These are phyloP conservation scores for Taiozyma sp. DNA, from an alignment of 1,139 yeast genomes.

Conservation along the genomic window DNA sequence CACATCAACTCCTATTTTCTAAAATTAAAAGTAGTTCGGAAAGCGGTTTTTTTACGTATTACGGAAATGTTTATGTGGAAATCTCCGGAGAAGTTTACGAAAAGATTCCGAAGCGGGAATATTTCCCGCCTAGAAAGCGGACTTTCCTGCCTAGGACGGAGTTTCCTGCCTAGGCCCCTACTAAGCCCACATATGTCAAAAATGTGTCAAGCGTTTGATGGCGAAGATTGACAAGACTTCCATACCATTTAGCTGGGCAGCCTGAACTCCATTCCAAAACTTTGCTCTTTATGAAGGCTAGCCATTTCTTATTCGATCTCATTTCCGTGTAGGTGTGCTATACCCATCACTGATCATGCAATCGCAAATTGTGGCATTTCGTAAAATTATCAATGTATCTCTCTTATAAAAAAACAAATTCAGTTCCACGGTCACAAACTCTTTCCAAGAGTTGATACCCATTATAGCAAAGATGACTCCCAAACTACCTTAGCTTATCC, in stretches of 20 bases:
- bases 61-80: not conserved
- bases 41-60: not conserved
- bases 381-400: not conserved
- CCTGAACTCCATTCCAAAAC: too few species aligned
- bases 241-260: too few species aligned
- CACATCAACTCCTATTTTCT: not conserved
- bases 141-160: not conserved
- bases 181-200: not conserved
- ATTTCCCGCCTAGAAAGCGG: not conserved
- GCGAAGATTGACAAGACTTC: too few species aligned
- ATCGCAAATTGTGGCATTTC: not conserved
- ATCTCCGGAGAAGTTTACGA: not conserved
- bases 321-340: not conserved
- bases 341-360: not conserved
- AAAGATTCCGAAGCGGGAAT: not conserved
- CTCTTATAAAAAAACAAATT: not conserved
- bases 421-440: not conserved
- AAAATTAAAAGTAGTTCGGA: not conserved
- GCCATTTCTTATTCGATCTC: too few species aligned
- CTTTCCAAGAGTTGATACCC: not conserved
- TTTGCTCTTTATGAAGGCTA: too few species aligned
- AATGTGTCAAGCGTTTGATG: not conserved
- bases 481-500: not conserved
- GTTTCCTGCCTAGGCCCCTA: not conserved
- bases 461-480: not conserved